Base-by-base conservation (phyloP, 768 basidiomycete species). In the Gymnopilus junonius region DNA sequence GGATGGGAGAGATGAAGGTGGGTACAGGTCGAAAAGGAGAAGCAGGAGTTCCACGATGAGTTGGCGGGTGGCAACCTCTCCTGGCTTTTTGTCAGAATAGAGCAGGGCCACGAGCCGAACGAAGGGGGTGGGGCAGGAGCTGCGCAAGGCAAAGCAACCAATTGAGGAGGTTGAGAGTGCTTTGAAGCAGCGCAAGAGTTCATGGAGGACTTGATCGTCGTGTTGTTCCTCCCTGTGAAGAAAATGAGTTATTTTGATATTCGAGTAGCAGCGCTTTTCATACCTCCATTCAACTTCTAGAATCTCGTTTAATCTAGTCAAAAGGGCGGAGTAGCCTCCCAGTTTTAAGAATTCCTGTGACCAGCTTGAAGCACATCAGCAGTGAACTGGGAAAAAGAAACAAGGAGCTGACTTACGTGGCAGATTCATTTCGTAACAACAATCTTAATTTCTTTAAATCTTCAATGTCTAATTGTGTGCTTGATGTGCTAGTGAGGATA, bases 41-140 rank as follows among this genome's bases (percentile, higher is more conserved):
- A 90, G 80, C 51, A 98, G 81, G 15, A 99, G 80, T 57, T 99
- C 97, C 43, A 92, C 79, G 37, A 99, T 96, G 59, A 98, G 85
- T 70, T 96, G 94, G 34, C 96, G 88, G 4, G 93, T 91, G 3
- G 88, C 86, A 8, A 99, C 82, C 39, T 99, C 97, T 45, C 97
- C 97, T 0, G 97, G 97, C 73, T 96, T 97, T 81, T 99, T 99
- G 80, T 99, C 97, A 3, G 95, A 97, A 75, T 94, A 99, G 2
- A 99, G 82, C 15, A 99, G 83, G 8, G 87, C 79, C 17, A 96
- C 83, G 29, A 99, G 82, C 65, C 96, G 92, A 4, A 83, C 81
- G 73, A 94, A 98, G 1, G 97, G 97, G 0, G 90, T 88, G 0
- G 96, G 95, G 61, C 91, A 91, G 31, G 89, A 91, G 69, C 87